Percentiles rank a stretch among this genome's conserved stretches.
Evolutionary conservation across 805 yeast genomes (phyloP).

Genomic region (Yarrowia osloensis): DNA sequence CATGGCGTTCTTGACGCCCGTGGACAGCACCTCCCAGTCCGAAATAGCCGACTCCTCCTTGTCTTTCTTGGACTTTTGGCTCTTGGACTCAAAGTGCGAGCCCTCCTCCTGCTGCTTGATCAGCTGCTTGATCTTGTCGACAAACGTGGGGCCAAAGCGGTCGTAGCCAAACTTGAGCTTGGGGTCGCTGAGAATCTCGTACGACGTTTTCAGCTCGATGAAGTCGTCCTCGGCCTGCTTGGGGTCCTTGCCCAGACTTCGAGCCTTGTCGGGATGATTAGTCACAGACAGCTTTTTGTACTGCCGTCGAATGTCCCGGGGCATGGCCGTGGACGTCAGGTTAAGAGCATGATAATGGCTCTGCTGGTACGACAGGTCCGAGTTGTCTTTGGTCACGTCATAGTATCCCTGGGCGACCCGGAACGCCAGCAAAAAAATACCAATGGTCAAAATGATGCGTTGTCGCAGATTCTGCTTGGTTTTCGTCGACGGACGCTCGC

Average conservation of each 20-base stretch:
- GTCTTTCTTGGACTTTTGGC: background rate
- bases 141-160: slow-evolving; percentile 75
- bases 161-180: slow-evolving; percentile 81
- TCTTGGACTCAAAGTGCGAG: slow-evolving; percentile 4
- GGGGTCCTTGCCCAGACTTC: slow-evolving; percentile 33
- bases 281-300: slow-evolving; percentile 37
- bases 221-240: slow-evolving; percentile 34
- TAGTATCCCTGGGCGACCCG: slow-evolving; percentile 35
- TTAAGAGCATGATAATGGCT: slow-evolving; percentile 37
- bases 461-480: slow-evolving; percentile 27
- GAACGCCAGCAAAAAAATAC: slow-evolving; percentile 35
- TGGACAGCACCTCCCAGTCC: slow-evolving; percentile 23
- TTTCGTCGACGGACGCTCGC: slow-evolving; percentile 5
- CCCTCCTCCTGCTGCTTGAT: slow-evolving; percentile 26
- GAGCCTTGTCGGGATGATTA: slow-evolving; percentile 44
- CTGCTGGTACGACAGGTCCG: slow-evolving; percentile 21
- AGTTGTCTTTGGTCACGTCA: slow-evolving; percentile 32
- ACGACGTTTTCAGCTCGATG: slow-evolving; percentile 67
- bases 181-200: slow-evolving; percentile 73
- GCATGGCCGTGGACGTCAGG: slow-evolving; percentile 34
- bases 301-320: slow-evolving; percentile 33
- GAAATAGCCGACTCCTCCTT: background rate
- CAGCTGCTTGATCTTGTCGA: slow-evolving; percentile 31
- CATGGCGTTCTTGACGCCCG: slow-evolving; percentile 31
- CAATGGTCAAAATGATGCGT: slow-evolving; percentile 34